These are phyloP conservation scores for Cymodocea nodosa DNA, from an alignment of 116 monocot species.

Conservation along the genomic window DNA sequence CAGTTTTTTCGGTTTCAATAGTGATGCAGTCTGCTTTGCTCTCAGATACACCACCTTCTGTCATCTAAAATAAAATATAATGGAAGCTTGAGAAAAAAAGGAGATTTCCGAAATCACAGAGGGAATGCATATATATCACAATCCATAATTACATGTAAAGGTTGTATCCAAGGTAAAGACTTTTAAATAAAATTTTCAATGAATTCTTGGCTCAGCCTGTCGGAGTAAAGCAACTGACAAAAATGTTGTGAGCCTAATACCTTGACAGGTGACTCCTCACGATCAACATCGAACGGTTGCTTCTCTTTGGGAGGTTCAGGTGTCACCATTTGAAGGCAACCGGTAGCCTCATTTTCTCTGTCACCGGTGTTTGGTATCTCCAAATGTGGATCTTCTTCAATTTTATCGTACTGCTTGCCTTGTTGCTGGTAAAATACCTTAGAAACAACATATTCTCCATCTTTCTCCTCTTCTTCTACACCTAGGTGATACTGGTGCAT, in stretches of 20 bases:
- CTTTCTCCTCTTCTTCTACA: conserved; percentile 68
- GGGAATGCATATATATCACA: not conserved
- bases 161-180: no score
- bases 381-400: conserved; percentile 13
- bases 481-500: conserved; percentile 98
- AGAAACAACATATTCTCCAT: conserved; percentile 88
- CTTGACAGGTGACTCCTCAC: conserved; percentile 13
- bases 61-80: conserved; percentile 14
- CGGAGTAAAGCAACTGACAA: not conserved
- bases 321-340: conserved; percentile 13
- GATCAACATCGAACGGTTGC: no score
- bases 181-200: no score
- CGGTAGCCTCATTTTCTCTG: conserved; percentile 12
- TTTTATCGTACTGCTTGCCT: conserved; percentile 42
- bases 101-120: not conserved
- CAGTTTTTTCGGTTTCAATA: conserved; percentile 3
- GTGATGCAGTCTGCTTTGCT: conserved; percentile 2
- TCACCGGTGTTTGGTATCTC: conserved; percentile 4
- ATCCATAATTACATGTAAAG: no score
- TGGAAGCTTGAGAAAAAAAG: not conserved
- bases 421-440: conserved; percentile 92
- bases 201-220: not conserved
- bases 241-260: conserved; percentile 12
- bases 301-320: conserved; percentile 22
- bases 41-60: conserved; percentile 4